Evolutionary conservation across 2,329 filamentous ascomycete species (phyloP), one percentile per base, ranked within the genome.

Genomic region (Pseudogymnoascus sp.): DNA sequence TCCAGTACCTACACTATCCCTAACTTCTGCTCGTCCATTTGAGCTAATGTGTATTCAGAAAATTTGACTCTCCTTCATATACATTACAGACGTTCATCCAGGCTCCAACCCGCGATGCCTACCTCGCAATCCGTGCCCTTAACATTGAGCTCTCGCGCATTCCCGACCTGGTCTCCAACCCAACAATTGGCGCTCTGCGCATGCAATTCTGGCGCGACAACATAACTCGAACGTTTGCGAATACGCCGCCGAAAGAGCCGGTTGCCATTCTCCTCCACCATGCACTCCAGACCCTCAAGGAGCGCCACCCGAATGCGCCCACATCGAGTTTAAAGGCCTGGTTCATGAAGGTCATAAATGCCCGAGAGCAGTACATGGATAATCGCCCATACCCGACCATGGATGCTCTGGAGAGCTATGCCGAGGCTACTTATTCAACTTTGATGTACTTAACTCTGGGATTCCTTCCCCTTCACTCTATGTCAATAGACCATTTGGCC

Each of bases 201-300:
- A 88, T 96, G 76, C 91, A 96, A 74, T 97, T 97, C 79, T 97
- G 94, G 90, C 85, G 90, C 60, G 92, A 97, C 69, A 86, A 90
- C 4, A 79, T 99, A 61, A 83, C 88, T 62, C 87, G 88, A 65
- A 89, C 90, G 1, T 88, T 97, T 65, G 82, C 88, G 1, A 89
- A 89, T 33, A 79, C 80, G 0, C 92, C 94, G 1, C 92, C 92
- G 1, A 91, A 92, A 71, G 92, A 99, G 73, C 94, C 94, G 21
- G 90, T 97, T 44, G 93, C 92, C 64, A 84, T 96, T 31, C 80
- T 97, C 4, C 81, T 99, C 1, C 83, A 91, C 66, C 84, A 87
- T 63, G 89, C 89, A 21, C 82, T 95, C 14, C 79, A 82, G 5
- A 82, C 85, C 66, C 82, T 90, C 72, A 76, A 81, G 70, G 72